Evolutionary conservation across 768 basidiomycete genomes (phyloP).

Genomic region (Panaeolus papilionaceus): DNA sequence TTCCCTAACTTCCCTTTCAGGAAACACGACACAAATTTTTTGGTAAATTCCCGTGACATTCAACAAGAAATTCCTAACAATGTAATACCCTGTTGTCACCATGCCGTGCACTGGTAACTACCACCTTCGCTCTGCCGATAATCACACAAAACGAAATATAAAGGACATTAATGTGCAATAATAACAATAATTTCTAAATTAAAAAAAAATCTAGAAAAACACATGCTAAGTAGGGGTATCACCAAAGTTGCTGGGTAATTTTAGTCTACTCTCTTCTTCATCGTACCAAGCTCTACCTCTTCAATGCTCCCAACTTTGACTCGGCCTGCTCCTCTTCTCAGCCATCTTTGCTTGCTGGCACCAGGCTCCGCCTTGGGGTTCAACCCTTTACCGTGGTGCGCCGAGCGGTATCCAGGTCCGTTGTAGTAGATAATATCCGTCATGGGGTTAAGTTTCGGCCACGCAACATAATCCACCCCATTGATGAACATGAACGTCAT

Average conservation of each 20-base stretch:
- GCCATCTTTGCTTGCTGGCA: constrained; percentile 45
- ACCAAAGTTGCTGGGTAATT: constrained; percentile 23
- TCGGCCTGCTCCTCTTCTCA: constrained; percentile 39
- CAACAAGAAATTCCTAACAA: constrained; percentile 6
- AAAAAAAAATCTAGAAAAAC: neutral
- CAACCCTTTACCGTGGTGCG: constrained; percentile 78
- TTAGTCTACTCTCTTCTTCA: constrained; percentile 80
- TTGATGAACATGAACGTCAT: constrained; percentile 79
- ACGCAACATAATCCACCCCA: constrained; percentile 94
- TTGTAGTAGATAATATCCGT: constrained; percentile 87
- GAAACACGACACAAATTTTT: constrained; percentile 35
- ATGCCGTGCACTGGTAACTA: neutral
- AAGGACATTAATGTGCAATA: neutral
- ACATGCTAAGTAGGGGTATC: neutral
- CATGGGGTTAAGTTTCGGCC: constrained; percentile 87
- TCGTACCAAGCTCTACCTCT: constrained; percentile 80
- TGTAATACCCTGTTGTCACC: constrained; percentile 12
- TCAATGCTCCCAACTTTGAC: constrained; percentile 51
- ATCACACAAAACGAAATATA: neutral
- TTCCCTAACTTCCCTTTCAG: constrained; percentile 3
- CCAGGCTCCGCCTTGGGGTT: constrained; percentile 39
- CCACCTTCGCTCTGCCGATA: neutral
- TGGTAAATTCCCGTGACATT: constrained; percentile 34
- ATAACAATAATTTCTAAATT: constrained; percentile 1
- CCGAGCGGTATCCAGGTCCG: constrained; percentile 88